Conservation (phyloP, 2,329 filamentous ascomycete species). For the Helotiales sp. region DNA sequence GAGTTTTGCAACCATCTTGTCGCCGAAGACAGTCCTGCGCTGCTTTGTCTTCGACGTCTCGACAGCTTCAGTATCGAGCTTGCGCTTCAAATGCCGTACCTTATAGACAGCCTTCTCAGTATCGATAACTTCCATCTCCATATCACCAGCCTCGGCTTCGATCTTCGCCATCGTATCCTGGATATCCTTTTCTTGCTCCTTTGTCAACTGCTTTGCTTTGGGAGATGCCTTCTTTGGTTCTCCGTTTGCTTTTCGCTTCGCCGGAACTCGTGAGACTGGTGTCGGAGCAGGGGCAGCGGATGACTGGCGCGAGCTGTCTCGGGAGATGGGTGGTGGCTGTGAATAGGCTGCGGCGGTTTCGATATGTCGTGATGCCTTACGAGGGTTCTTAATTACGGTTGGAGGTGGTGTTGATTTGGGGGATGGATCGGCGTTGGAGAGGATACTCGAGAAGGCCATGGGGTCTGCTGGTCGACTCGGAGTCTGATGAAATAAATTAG, state of each 20-base stretch:
- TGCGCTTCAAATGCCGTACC: slow-evolving; percentile 68
- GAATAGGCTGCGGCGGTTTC: slow-evolving; percentile 30
- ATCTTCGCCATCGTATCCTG: slow-evolving; percentile 66
- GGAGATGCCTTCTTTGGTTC: slow-evolving; percentile 62
- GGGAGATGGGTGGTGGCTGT: slow-evolving; percentile 38
- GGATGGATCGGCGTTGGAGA: slow-evolving; percentile 77
- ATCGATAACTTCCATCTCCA: slow-evolving; percentile 58
- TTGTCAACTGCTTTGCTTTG: slow-evolving; percentile 53
- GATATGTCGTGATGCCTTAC: slow-evolving; percentile 36
- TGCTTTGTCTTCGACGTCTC: slow-evolving; percentile 70
- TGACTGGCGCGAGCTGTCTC: slow-evolving; percentile 49
- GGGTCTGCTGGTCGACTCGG: slow-evolving; percentile 78
- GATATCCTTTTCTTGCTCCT: slow-evolving; percentile 71
- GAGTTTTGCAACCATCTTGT: slow-evolving; percentile 64
- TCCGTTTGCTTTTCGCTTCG: slow-evolving; percentile 46
- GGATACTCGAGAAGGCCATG: slow-evolving; percentile 96
- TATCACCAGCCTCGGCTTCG: slow-evolving; percentile 62
- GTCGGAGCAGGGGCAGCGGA: slow-evolving; percentile 53
- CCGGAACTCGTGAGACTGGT: slow-evolving; percentile 50
- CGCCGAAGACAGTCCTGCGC: slow-evolving; percentile 64
- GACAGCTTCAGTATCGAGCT: slow-evolving; percentile 64
- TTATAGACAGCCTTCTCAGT: slow-evolving; percentile 56
- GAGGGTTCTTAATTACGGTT: slow-evolving; percentile 32
- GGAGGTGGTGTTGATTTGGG: slow-evolving; percentile 53
- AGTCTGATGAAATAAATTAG: slow-evolving; percentile 54